Base-by-base conservation (phyloP, 805 yeast genomes). In the Candida arabinofermentans region DNA sequence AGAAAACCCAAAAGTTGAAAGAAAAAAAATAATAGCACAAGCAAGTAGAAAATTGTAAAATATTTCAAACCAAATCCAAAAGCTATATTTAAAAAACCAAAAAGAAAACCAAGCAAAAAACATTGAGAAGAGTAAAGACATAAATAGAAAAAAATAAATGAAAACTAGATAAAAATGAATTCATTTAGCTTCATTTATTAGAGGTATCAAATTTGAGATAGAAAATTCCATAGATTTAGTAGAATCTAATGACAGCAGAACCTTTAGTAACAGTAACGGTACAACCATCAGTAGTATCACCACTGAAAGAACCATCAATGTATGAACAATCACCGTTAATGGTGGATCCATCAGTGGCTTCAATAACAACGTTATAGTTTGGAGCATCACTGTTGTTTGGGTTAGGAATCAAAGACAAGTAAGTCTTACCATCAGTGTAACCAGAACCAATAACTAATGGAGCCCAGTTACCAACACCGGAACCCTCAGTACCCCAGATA, bases 401-500 rank as follows among this genome's bases (percentile, higher is more conserved):
- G 74, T 91, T 91, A 68, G 96, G 96, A 69, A 89, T 87, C 67
- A 91, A 72, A 7, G 96, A 87, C 57, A 91, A 69, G 76, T 87
- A 90, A 41, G 96, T 73, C 57, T 79, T 71, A 48, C 86, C 86
- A 54, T 62, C 66, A 47, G 86, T 71, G 68, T 75, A 73, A 61
- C 98, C 97, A 39, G 97, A 88, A 66, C 99, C 99, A 57, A 93
- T 74, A 69, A 83, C 86, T 53, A 91, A 74, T 56, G 98, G 98
- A 51, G 98, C 96, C 97, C 96, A 91, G 86, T 91, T 91, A 71
- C 99, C 99, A 51, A 86, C 67, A 57, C 82, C 84, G 29, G 90
- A 74, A 50, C 87, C 87, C 6, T 73, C 56, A 40, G 78, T 63
- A 65, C 97, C 95, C 99, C 99, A 91, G 55, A 85, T 66, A 74